Evolutionary conservation across 116 monocot species (phyloP).

Genomic region (Trichopus zeylanicus): DNA sequence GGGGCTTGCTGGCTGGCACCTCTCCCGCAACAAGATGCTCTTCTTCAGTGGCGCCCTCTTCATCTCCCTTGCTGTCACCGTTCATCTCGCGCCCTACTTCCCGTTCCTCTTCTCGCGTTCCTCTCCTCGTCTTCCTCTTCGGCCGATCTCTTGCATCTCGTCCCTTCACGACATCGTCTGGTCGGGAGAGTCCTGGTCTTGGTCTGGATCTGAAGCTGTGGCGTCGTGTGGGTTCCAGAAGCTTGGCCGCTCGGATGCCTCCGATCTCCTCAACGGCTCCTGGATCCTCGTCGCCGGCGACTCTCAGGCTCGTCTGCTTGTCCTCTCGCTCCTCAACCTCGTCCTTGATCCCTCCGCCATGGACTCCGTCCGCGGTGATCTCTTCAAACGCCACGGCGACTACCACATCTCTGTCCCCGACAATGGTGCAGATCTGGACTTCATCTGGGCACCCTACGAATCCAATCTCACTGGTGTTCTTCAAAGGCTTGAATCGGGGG

Average conservation of each 20-base stretch:
- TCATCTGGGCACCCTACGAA: conserved; percentile 76
- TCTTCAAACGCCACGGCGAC: conserved; percentile 75
- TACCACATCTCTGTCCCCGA: conserved; percentile 43
- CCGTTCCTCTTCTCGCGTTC: conserved; percentile 33
- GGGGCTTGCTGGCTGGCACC: conserved; percentile 70
- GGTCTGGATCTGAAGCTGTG: conserved; percentile 17
- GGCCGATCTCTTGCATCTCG: conserved; percentile 22
- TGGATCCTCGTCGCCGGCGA: conserved; percentile 72
- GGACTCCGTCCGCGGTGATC: conserved; percentile 31
- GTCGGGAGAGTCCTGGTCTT: conserved; percentile 26
- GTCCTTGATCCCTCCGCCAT: conserved; percentile 35
- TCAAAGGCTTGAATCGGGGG: conserved; percentile 7
- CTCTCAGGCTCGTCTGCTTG: conserved; percentile 70
- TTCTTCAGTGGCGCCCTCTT: conserved; percentile 79
- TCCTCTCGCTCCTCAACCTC: conserved; percentile 48
- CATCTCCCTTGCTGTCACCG: conserved; percentile 66
- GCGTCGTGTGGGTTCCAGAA: conserved; percentile 44
- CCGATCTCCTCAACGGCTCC: conserved; percentile 63
- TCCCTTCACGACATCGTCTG: conserved; percentile 22
- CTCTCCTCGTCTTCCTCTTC: conserved; percentile 2
- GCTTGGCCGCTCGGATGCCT: conserved; percentile 32
- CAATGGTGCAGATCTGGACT: conserved; percentile 40
- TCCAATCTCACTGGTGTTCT: conserved; percentile 45
- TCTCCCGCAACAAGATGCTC: conserved; percentile 84
- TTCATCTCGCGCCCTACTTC: conserved; percentile 63